A percentile compares a stretch with the other conserved stretches of the same genome.
Conservation (phyloP, 1,284 basidiomycete species). For the Boletus sp. region DNA sequence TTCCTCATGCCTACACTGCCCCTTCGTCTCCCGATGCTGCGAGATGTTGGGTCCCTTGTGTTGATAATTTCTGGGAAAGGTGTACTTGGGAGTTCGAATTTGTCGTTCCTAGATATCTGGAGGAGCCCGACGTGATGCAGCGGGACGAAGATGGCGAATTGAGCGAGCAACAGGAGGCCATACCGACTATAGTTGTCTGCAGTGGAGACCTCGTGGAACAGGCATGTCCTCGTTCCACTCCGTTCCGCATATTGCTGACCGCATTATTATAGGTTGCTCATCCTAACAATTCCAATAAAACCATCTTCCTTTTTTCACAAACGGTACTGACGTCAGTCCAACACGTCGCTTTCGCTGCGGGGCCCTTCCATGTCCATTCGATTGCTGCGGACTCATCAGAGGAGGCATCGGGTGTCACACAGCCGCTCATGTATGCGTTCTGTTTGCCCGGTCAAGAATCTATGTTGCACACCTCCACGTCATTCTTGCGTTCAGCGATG, state of each 20-base stretch:
- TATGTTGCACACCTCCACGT: slow-evolving; percentile 68
- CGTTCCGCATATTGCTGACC: slow-evolving; percentile 23
- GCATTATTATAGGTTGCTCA: slow-evolving; percentile 73
- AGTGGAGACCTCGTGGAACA: slow-evolving; percentile 96
- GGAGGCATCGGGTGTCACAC: slow-evolving; percentile 64
- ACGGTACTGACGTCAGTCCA: slow-evolving; percentile 90
- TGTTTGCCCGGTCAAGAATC: slow-evolving; percentile 88
- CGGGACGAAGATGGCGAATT: slow-evolving; percentile 56
- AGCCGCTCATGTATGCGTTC: slow-evolving; percentile 92
- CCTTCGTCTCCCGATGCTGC: slow-evolving; percentile 90
- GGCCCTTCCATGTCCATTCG: slow-evolving; percentile 86
- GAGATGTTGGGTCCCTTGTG: slow-evolving; percentile 96
- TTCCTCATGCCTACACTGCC: slow-evolving; percentile 92
- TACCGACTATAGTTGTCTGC: slow-evolving; percentile 86
- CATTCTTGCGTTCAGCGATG: slow-evolving; percentile 88
- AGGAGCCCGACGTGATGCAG: slow-evolving; percentile 59
- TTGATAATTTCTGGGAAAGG: slow-evolving; percentile 95
- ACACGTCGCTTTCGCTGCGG: slow-evolving; percentile 95
- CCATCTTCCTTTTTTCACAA: slow-evolving; percentile 94
- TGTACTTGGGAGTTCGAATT: slow-evolving; percentile 99
- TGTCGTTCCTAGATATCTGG: slow-evolving; percentile 87
- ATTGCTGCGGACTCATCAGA: slow-evolving; percentile 71
- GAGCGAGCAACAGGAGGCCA: slow-evolving; percentile 55
- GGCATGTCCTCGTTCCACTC: slow-evolving; percentile 47
- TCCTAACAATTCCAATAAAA: slow-evolving; percentile 92